Conservation (phyloP, 345 rosid genomes). For the Microcos paniculata region DNA sequence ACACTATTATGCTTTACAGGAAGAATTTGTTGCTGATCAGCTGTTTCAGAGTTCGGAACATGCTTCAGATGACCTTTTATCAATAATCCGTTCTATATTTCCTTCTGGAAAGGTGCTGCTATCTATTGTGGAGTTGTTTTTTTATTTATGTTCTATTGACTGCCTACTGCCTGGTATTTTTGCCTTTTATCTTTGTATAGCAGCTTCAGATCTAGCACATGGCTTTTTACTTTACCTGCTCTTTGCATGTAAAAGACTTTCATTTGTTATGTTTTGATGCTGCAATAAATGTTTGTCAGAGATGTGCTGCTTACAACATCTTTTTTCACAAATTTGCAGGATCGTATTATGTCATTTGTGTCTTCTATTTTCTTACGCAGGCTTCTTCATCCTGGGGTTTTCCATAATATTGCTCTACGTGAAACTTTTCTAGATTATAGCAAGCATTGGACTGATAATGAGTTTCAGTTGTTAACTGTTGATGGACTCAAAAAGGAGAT, state of each 20-base stretch:
- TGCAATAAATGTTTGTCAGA: background rate
- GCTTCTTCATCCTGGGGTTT: constrained; percentile 83
- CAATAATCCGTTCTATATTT: constrained; percentile 58
- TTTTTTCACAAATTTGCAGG: constrained; percentile 49
- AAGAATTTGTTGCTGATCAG: constrained; percentile 83
- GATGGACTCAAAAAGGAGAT: constrained; percentile 85
- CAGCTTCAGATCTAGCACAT: background rate
- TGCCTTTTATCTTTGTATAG: background rate
- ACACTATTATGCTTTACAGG: constrained; percentile 68
- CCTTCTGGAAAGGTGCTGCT: constrained; percentile 63
- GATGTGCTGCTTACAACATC: constrained; percentile 7
- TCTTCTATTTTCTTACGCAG: constrained; percentile 78
- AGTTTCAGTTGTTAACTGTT: constrained; percentile 72
- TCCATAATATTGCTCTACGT: constrained; percentile 54
- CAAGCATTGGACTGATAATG: constrained; percentile 75
- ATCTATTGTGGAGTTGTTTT: background rate
- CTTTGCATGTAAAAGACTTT: background rate
- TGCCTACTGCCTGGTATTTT: background rate
- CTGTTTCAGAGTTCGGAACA: constrained; percentile 72
- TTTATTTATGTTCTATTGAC: background rate
- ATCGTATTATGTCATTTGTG: constrained; percentile 64
- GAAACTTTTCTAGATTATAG: constrained; percentile 72
- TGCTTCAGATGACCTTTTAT: constrained; percentile 68
- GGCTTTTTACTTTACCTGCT: background rate
- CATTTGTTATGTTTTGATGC: background rate